Base-by-base conservation (phyloP, 2,329 filamentous ascomycete genomes). In the Aspergillus felis region DNA sequence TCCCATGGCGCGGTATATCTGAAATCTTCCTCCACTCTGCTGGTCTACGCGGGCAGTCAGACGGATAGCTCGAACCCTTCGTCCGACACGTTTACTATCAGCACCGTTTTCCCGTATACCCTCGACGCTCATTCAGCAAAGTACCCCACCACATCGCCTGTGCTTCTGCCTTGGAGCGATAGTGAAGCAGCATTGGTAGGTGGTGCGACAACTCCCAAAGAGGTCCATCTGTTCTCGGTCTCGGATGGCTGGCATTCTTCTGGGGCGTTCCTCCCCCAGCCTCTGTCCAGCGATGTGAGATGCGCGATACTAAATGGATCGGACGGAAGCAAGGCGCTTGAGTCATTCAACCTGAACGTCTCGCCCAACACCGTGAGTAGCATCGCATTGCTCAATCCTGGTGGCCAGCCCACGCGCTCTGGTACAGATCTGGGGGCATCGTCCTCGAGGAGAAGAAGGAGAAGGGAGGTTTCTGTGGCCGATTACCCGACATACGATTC, bases 401-500 rank as follows among this genome's bases (percentile, higher is more conserved):
- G 81, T 44, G 89, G 89, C 17, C 62, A 70, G 14, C 69, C 78
- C 10, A 80, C 79, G 38, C 64, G 70, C n/a, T 75, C 78, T 38
- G 81, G 81, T 38, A 70, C 80, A 68, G 60, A 81, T 73, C 47
- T 83, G 79, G 68, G 76, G 65, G 51, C 79, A 76, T 57, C 64
- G 14, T 61, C 68, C 5, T 51, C 65, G 28, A 66, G 72, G 47
- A 76, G 76, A 51, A 73, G 71, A 22, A 50, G 32, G 60, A 83
- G 79, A 69, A 74, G 83, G 61, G 77, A 80, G 17, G 73, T 90
- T 29, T 86, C 84, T 0, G 70, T 87, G 27, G 77, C 76, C 24
- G 78, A 86, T 66, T 95, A 91, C 85, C 92, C 92, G 1, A 68
- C 80, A 3, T 97, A 97, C 74, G 92, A 97, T 74, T 81, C 78